Base-by-base conservation (phyloP, 2,329 filamentous ascomycete genomes). In the Cytospora piceicola region DNA sequence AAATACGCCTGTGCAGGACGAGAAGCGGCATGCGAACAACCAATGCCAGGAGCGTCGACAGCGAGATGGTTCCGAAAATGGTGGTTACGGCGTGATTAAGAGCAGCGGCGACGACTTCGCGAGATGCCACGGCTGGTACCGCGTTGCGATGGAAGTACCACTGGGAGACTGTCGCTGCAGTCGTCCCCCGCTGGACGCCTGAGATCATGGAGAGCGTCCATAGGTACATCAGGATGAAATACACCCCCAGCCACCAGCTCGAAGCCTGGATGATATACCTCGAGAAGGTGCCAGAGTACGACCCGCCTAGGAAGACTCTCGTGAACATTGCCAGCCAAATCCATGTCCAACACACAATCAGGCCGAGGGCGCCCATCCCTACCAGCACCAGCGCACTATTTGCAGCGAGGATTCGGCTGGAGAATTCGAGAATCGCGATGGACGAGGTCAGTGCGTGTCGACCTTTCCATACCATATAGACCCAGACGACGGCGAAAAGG, bases 91-190 rank as follows among this genome's bases (percentile, higher is more conserved):
- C 90, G 78, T 99, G 95, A 58, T 83, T 82, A 54, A 97, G 81
- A 17, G 94, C 94, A 8, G 94, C 94, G 68, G 87, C 83, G 30
- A 98, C 93, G 57, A 98, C 90, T 63, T 94, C 90, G 64, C 85
- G 83, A 1, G 93, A 94, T 0, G 92, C 88, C 2, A 93, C 89
- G 11, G 90, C 83, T 6, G 94, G 93, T 14, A 89, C 85, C 5
- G 89, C 88, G 72, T 96, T 91, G 69, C 95, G 92, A 77, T 98
- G 94, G 77, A 98, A 99, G 78, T 99, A 99, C 95, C 95, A 99
- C 77, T 99, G 95, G 51, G 93, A 96, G 29, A 98, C 94, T 0
- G 94, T 97, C 14, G 95, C 95, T 29, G 93, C 94, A 17, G 94
- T 97, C 20, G 94, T 95, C 27, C 92, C 90, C 66, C 95, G 89